Percentiles rank a stretch among this genome's conserved stretches.
Conservation (phyloP, 2,329 filamentous ascomycete genomes). For the Sclerotinia trifoliorum region DNA sequence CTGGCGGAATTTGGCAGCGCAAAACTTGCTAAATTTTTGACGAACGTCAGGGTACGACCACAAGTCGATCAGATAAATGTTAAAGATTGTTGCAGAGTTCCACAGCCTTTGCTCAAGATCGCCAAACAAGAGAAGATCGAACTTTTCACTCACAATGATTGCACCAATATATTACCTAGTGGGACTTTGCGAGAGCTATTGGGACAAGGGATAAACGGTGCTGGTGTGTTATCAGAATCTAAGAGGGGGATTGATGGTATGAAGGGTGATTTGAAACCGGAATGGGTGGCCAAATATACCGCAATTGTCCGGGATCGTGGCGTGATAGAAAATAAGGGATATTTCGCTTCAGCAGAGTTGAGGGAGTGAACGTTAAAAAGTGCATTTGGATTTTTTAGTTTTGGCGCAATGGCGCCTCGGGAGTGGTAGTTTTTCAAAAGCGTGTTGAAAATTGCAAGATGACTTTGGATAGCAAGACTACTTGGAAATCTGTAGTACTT, state of each 20-base stretch:
- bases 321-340: conserved; percentile 97
- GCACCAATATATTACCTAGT: conserved; percentile 82
- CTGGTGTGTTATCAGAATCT: conserved; percentile 65
- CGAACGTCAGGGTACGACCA: conserved; percentile 68
- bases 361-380: conserved; percentile 41
- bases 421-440: neutral
- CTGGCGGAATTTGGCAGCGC: conserved; percentile 89
- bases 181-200: conserved; percentile 84
- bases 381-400: neutral
- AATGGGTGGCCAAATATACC: conserved; percentile 97
- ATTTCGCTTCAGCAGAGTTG: conserved; percentile 83
- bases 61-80: conserved; percentile 95
- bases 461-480: neutral
- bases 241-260: conserved; percentile 54
- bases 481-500: neutral
- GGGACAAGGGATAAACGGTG: conserved; percentile 68
- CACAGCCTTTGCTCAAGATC: conserved; percentile 78
- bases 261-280: conserved; percentile 74
- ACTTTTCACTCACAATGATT: conserved; percentile 90
- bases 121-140: conserved; percentile 84
- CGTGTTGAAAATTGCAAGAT: neutral
- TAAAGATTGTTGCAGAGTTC: conserved; percentile 92
- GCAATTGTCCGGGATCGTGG: conserved; percentile 91
- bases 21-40: conserved; percentile 74
- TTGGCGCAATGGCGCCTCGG: neutral